Base-by-base conservation (phyloP, 257 asterid species). In the Catharanthus roseus region DNA sequence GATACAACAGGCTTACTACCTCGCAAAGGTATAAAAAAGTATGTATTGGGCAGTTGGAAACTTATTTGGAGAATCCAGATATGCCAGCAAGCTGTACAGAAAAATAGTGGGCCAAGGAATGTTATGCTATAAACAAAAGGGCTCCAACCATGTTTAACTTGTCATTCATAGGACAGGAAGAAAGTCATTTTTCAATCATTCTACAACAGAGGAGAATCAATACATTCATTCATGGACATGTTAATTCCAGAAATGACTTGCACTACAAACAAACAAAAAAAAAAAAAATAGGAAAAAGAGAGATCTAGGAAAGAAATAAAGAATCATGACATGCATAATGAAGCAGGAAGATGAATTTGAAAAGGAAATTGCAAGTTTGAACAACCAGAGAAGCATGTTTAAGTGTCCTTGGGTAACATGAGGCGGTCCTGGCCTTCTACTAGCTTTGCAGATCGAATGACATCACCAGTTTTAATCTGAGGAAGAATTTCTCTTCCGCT, bases 341-440 rank as follows among this genome's bases (percentile, higher is more conserved):
- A 50, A 49, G 33, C 47, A 38, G 64, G 23, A 68, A 34, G 66
- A 56, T 42, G 34, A 11, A 39, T 39, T 26, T 19, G 16, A 5
- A 42, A 24, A 29, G 34, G 39, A 74, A n/a, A 16, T 10, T 50
- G 18, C 10, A 28, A 33, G 41, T 28, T 69, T 13, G 13, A 61
- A 38, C 60, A 7, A 10, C 15, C 6, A 4, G 34, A 36, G 38
- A 28, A 42, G 69, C 50, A 16, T 8, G 1, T 65, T n/a, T 41
- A 54, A 26, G 39, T 68, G 15, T 88, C 81, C 34, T 73, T 68
- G 6, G 95, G 93, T 72, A 90, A 79, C 72, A 89, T 68, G 24
- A 93, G 93, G 71, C 96, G 95, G 50, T 91, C 97, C 79, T 83
- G 87, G 74, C 98, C 98, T 74, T 90, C 95, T 51, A 93, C 82